Evolutionary conservation across 805 yeast species (phyloP).

Genomic region (Maudiozyma bulderi): DNA sequence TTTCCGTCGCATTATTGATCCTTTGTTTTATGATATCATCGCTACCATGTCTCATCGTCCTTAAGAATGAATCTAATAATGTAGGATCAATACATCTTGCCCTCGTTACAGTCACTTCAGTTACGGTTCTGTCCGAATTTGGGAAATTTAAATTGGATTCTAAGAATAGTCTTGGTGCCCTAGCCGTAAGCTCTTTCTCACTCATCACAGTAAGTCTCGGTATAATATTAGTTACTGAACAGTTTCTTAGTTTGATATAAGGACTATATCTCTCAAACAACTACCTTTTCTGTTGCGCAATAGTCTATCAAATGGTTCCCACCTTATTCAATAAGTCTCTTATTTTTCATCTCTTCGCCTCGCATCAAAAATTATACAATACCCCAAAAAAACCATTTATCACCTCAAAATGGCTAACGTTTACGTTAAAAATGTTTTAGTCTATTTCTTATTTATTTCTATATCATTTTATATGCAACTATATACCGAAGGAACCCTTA

Average conservation of each 20-base stretch:
- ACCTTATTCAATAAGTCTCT: too few relatives aligned
- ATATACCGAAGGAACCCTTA: slow-evolving; percentile 45
- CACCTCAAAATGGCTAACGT: too few relatives aligned
- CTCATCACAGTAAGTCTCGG: background rate
- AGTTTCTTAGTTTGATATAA: too few relatives aligned
- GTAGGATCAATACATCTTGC: slow-evolving; percentile 25
- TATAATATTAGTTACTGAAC: too few relatives aligned
- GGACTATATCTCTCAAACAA: too few relatives aligned
- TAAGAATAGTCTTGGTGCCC: slow-evolving; percentile 6
- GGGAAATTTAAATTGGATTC: slow-evolving; percentile 15
- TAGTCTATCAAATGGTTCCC: too few relatives aligned
- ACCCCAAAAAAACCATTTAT: too few relatives aligned
- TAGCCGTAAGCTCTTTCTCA: slow-evolving; percentile 1
- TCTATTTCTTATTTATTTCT: background rate
- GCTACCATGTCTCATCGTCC: slow-evolving; percentile 23
- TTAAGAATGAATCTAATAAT: slow-evolving; percentile 24
- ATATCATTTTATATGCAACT: slow-evolving; percentile 1
- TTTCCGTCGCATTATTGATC: slow-evolving; percentile 31
- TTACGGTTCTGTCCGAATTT: slow-evolving; percentile 7
- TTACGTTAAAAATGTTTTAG: too few relatives aligned
- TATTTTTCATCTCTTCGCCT: too few relatives aligned
- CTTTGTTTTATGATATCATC: slow-evolving; percentile 41
- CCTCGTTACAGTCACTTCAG: slow-evolving; percentile 18
- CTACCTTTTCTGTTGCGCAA: too few relatives aligned
- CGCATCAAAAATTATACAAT: too few relatives aligned